Base-by-base conservation (phyloP, 345 rosid species). In the Salix exigua region DNA sequence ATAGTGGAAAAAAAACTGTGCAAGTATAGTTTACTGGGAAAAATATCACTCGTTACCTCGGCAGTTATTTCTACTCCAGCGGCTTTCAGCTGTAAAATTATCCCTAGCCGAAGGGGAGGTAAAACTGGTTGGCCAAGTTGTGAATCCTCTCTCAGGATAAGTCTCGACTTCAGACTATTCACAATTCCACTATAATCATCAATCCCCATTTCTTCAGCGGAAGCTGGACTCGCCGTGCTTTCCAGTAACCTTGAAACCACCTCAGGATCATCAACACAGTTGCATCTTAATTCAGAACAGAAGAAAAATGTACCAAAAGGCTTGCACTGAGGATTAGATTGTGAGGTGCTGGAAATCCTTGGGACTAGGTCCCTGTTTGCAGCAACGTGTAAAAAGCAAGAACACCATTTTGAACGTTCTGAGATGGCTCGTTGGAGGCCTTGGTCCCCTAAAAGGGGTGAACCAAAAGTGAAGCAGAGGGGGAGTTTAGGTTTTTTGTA, bases 401-500 rank as follows among this genome's bases (percentile, higher is more conserved):
- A 80, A 42, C 75, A 85, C 87, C 89, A 80, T 28, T 33, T 58
- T 5, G 87, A 73, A n/a, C 82, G 44, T 7, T 73, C 80, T 0
- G 79, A 84, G 46, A 86, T 69, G 60, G 83, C 83, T 42, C 55
- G 23, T 70, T 84, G 91, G 18, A 90, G 71, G 66, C 46, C 69
- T 4, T 4, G 35, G 73, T 91, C 83, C 6, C 90, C 94, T 1
- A 89, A 5, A 7, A 91, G 81, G 0, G 97, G 93, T 0, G 88
- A 83, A 13, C 97, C 96, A 64, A 88, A 94, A 0, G 97, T 92
- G 80, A 94, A 76, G 85, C 97, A 92, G 51, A 92, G 84, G 0
- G 88, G 91, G 13, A 35, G 87, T 40, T 21, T 28, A n/a, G 23
- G 42, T 25, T 7, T 42, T 50, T n/a, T 28, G 7, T 50, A 61